These are phyloP conservation scores for Caryopteris hybrid DNA, from an alignment of 305 asterid species.

Conservation along the genomic window DNA sequence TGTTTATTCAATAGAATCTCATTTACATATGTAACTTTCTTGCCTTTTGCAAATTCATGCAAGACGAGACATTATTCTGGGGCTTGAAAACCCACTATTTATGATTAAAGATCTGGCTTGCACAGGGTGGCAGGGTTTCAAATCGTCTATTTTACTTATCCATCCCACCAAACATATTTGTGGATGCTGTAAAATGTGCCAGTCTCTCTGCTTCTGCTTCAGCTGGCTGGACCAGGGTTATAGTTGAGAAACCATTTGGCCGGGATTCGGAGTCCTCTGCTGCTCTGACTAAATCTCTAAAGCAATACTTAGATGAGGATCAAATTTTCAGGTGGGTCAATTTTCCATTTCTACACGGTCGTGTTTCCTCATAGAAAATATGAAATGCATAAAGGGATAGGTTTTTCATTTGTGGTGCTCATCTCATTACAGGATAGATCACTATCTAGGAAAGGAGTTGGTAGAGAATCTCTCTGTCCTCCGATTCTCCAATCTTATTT, in stretches of 20 bases:
- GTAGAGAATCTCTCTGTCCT: slow-evolving; percentile 96
- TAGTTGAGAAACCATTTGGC: slow-evolving; percentile 98
- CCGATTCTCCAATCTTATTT: slow-evolving; percentile 90
- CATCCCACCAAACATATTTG: slow-evolving; percentile 90
- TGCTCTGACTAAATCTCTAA: slow-evolving; percentile 78
- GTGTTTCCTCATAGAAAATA: too few relatives aligned
- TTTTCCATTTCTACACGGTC: too few relatives aligned
- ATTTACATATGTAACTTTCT: too few relatives aligned
- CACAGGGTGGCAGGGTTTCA: slow-evolving; percentile 74
- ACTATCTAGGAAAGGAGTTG: slow-evolving; percentile 96
- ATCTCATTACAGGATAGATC: slow-evolving; percentile 73
- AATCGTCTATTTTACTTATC: slow-evolving; percentile 93
- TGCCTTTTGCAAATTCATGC: slow-evolving; percentile 1
- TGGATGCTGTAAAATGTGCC: slow-evolving; percentile 84
- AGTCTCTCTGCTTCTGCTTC: slow-evolving; percentile 86
- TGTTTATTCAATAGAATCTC: too few relatives aligned
- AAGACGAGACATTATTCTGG: neutral
- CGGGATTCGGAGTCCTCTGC: slow-evolving; percentile 94
- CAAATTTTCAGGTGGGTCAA: slow-evolving; percentile 73
- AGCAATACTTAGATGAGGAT: slow-evolving; percentile 81
- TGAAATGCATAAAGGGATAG: too few relatives aligned
- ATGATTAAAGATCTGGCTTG: slow-evolving; percentile 9
- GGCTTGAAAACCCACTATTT: neutral
- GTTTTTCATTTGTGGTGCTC: slow-evolving; percentile 17
- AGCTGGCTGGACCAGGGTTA: slow-evolving; percentile 93